Conservation (phyloP, 1,139 yeast genomes). For the Taphrina wiesneri region DNA sequence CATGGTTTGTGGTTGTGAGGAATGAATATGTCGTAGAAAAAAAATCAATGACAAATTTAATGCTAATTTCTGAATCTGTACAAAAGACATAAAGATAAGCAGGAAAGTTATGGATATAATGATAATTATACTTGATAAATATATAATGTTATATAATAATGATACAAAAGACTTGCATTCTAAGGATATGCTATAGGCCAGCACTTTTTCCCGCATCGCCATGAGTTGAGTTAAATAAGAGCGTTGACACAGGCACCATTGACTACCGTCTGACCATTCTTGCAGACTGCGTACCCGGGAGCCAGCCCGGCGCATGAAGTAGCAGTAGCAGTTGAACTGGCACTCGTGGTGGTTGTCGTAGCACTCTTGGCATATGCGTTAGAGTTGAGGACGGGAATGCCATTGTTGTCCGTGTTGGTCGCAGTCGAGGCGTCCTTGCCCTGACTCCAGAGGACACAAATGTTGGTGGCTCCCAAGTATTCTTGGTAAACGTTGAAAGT, state of each 20-base stretch:
- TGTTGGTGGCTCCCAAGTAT: background rate
- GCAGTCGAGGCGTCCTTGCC: background rate
- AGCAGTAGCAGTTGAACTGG: background rate
- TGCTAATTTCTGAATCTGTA: no score
- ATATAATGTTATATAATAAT: background rate
- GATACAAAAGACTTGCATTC: background rate
- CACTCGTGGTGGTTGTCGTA: background rate
- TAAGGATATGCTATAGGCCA: no score
- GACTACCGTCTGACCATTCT: background rate
- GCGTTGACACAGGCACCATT: conserved; percentile 3
- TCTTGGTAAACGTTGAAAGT: conserved; percentile 10
- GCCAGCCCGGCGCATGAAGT: conserved; percentile 10
- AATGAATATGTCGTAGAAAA: no score
- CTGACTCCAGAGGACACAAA: conserved; percentile 3
- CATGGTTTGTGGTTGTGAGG: background rate
- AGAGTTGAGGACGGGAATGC: background rate
- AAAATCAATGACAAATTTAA: no score
- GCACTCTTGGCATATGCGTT: background rate
- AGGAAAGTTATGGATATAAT: background rate
- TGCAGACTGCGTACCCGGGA: conserved; percentile 10
- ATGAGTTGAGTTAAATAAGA: background rate
- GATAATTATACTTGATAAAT: background rate
- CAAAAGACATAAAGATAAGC: no score
- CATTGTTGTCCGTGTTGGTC: conserved; percentile 3
- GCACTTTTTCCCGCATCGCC: no score